Conservation (phyloP, 2,329 filamentous ascomycete genomes). For the Aspergillus fumigatus region DNA sequence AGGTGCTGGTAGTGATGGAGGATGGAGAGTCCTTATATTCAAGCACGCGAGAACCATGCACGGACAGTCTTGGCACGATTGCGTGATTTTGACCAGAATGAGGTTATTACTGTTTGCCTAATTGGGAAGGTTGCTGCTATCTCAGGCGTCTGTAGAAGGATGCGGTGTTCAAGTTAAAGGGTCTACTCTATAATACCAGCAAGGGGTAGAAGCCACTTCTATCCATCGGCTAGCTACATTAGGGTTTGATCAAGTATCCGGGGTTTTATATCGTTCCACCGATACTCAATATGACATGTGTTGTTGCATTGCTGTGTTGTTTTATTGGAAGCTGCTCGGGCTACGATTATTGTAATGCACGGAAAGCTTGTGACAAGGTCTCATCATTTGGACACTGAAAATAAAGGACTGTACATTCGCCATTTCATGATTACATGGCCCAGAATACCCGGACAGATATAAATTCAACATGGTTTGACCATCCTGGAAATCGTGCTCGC, state of each 20-base stretch:
- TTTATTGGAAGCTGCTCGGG: not conserved
- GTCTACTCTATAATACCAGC: no score
- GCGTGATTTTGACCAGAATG: conserved; percentile 24
- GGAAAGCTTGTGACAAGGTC: not conserved
- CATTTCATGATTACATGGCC: conserved; percentile 23
- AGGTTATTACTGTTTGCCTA: conserved; percentile 1
- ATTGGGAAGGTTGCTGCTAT: conserved; percentile 2
- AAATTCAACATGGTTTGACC: conserved; percentile 31
- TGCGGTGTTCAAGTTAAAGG: not conserved
- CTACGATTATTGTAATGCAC: not conserved
- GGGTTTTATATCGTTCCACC: not conserved
- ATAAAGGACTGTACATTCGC: not conserved
- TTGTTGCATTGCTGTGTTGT: not conserved
- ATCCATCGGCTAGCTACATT: not conserved
- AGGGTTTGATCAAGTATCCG: not conserved
- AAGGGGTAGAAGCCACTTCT: not conserved
- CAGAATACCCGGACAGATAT: conserved; percentile 34
- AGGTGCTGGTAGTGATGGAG: conserved; percentile 13
- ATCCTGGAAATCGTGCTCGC: conserved; percentile 34
- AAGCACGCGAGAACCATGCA: conserved; percentile 10
- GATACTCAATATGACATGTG: not conserved
- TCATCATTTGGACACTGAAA: not conserved
- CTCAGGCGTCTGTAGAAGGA: not conserved
- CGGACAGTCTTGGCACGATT: conserved; percentile 29
- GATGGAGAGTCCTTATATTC: conserved; percentile 25